Conservation (phyloP, 495 filamentous ascomycete species). For the Penicillium goetzii region DNA sequence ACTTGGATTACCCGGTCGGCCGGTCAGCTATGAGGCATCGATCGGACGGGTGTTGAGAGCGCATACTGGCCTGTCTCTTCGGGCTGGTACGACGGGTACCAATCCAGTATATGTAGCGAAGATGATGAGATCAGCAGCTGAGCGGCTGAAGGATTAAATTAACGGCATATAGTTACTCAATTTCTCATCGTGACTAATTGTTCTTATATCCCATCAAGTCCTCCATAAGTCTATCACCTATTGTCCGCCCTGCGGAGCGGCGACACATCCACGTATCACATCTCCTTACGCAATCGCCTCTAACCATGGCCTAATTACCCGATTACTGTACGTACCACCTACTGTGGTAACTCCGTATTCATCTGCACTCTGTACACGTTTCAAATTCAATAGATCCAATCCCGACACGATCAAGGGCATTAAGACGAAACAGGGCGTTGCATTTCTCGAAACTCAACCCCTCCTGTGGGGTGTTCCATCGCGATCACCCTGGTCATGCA, state of each 20-base stretch:
- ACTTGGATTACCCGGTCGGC: not conserved
- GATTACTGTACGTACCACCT: not conserved
- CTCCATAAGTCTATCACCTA: too few species aligned
- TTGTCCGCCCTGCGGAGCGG: not conserved
- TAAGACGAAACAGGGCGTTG: slow-evolving; percentile 1
- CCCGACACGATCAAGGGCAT: not conserved
- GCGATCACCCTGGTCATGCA: not conserved
- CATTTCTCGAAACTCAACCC: not conserved
- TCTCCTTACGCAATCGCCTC: not conserved
- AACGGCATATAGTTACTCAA: too few species aligned
- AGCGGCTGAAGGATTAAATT: too few species aligned
- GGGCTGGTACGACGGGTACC: too few species aligned
- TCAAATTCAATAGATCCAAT: slow-evolving; percentile 1
- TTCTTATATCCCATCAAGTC: too few species aligned
- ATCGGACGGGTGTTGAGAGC: not conserved
- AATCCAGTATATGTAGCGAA: too few species aligned
- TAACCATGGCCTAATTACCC: not conserved
- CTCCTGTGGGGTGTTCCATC: not conserved
- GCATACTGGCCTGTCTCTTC: too few species aligned
- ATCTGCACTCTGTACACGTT: not conserved
- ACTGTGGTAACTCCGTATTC: not conserved
- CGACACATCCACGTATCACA: not conserved
- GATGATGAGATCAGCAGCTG: too few species aligned
- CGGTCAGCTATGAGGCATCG: not conserved
- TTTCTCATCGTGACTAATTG: too few species aligned